These are phyloP conservation scores for Gossypium sturtianum DNA, from an alignment of 345 rosid genomes.

Conservation along the genomic window DNA sequence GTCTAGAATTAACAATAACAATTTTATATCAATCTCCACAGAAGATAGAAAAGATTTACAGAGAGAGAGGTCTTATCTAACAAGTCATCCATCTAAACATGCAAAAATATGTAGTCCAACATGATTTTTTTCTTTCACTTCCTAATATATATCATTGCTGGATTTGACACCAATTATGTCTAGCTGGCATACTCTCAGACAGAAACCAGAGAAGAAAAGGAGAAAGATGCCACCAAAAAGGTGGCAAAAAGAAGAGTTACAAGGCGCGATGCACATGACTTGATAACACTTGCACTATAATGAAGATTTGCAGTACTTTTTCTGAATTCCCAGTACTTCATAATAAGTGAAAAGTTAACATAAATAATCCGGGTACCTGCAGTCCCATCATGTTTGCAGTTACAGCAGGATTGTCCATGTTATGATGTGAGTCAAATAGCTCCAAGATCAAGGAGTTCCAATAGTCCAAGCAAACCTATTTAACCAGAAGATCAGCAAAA, in stretches of 20 bases:
- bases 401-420: slow-evolving; percentile 73
- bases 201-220: neutral
- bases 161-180: neutral
- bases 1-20: neutral
- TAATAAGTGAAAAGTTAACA: neutral
- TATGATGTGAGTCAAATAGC: slow-evolving; percentile 83
- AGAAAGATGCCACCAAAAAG: too few relatives aligned
- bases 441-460: slow-evolving; percentile 90
- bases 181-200: too few relatives aligned
- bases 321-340: neutral
- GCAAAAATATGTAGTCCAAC: neutral
- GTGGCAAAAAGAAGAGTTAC: neutral
- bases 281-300: neutral
- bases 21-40: neutral
- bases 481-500: slow-evolving; percentile 6
- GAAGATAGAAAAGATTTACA: neutral
- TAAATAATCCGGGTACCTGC: slow-evolving; percentile 43
- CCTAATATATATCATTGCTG: neutral
- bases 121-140: neutral
- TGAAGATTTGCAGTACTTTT: neutral
- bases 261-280: neutral
- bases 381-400: slow-evolving; percentile 69
- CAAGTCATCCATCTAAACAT: neutral
- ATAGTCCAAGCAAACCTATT: slow-evolving; percentile 96
- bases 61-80: neutral